Evolutionary conservation across 176 grass and related monocot genomes (phyloP), one percentile per base, ranked within the genome.

Genomic region (Lolium multiflorum): DNA sequence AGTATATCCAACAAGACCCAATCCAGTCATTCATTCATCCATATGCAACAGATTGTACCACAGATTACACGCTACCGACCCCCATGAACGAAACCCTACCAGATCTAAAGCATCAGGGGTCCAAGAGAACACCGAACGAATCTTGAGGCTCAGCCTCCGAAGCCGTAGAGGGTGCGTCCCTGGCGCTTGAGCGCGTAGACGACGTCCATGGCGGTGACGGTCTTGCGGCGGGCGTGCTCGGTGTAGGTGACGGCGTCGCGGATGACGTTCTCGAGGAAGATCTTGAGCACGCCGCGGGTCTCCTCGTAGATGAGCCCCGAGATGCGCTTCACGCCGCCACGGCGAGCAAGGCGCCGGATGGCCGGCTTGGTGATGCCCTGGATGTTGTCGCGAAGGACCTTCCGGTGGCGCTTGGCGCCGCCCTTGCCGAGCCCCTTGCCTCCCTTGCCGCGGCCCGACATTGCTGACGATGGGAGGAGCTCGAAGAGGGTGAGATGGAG

Each of bases 231-330:
- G 60, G 96, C 89, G 72, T 95, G 96, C 89, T 98, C 93, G 0
- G 96, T 98, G 85, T 98, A 98, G 71, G 96, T 98, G 80, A 98
- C 93, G 38, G 93, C 96, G 44, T 98, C 96, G 75, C 96, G 92
- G 85, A 98, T 98, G 49, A 98, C 91, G 50, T 98, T 98, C 93
- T 98, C 93, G n/a, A 98, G 93, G 73, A 98, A 98, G 89, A 98
- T 95, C 95, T 97, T 97, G 76, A 97, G 95, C 38, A 97, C 95
- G 82, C 95, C 95, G 52, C 92, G 95, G 17, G 92, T 97, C 92
- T 97, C 95, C 91, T 97, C 95, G 74, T 98, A 98, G 88, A 95
- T 98, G 28, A 98, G 87, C 0, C 96, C 93, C 11, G 85, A 90
- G 88, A 98, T 98, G 85, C 96, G 93, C 90, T 98, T 98, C 55